phyloP scores from a whole-genome alignment of 2,329 filamentous ascomycete genomes.

The Neophaeococcomyces mojaviensis region DNA sequence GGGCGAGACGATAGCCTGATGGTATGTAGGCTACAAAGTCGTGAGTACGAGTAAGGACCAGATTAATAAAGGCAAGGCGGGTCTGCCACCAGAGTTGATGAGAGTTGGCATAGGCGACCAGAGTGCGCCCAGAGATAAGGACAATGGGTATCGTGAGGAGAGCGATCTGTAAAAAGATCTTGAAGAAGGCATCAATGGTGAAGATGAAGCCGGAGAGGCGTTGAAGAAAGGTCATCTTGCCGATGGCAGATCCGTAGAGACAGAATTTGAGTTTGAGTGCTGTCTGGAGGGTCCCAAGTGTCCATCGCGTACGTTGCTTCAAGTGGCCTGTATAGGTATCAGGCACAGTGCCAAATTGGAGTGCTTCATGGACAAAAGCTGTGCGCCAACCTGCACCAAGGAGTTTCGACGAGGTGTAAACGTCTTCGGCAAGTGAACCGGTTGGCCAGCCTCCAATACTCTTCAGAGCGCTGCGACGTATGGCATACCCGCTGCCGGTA shows the following conservation, averaged over 20 bases:
- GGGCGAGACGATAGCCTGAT: conserved; percentile 52
- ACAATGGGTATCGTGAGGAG: conserved; percentile 55
- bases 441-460: conserved; percentile 26
- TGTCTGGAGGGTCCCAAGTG: conserved; percentile 47
- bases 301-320: conserved; percentile 34
- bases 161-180: conserved; percentile 47
- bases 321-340: conserved; percentile 31
- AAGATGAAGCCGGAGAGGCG: conserved; percentile 55
- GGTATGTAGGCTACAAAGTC: conserved; percentile 54
- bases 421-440: conserved; percentile 28
- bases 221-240: conserved; percentile 49
- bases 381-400: conserved; percentile 26
- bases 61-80: conserved; percentile 47
- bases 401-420: conserved; percentile 24
- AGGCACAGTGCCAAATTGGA: conserved; percentile 29
- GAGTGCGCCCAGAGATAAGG: conserved; percentile 48
- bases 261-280: conserved; percentile 55
- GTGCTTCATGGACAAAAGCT: conserved; percentile 24
- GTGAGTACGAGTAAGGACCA: conserved; percentile 45
- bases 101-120: conserved; percentile 49
- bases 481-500: conserved; percentile 27
- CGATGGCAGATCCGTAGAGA: conserved; percentile 47
- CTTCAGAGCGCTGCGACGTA: conserved; percentile 25
- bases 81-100: conserved; percentile 53
- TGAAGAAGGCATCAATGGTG: conserved; percentile 49